Conservation (phyloP, 495 filamentous ascomycete genomes). For the Aspergillus carlsbadensis region DNA sequence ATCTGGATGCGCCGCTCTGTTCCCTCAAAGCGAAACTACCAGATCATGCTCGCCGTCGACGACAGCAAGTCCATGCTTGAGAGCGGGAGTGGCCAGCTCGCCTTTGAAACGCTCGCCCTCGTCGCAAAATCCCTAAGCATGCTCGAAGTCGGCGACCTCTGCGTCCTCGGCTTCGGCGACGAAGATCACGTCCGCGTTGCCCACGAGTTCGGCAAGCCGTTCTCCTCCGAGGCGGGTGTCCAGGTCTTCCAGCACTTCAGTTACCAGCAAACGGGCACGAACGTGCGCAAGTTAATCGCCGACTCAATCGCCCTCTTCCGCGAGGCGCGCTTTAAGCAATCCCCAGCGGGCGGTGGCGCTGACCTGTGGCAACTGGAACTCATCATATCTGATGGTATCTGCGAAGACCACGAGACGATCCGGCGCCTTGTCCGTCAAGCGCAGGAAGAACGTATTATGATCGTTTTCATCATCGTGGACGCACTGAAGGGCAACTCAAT, state of each 20-base stretch:
- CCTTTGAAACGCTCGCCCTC: slow-evolving; percentile 89
- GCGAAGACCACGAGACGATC: slow-evolving; percentile 83
- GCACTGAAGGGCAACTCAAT: slow-evolving; percentile 68
- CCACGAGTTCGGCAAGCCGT: slow-evolving; percentile 81
- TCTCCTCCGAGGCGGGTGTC: slow-evolving; percentile 79
- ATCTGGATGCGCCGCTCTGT: slow-evolving; percentile 97
- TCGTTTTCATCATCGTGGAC: slow-evolving; percentile 96
- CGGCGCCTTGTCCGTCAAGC: slow-evolving; percentile 79
- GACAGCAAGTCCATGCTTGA: slow-evolving; percentile 92
- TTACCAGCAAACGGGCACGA: slow-evolving; percentile 80
- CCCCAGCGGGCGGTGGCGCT: slow-evolving; percentile 52
- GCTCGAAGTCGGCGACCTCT: slow-evolving; percentile 90
- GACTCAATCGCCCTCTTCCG: slow-evolving; percentile 79
- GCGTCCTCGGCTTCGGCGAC: slow-evolving; percentile 81
- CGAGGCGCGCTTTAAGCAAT: slow-evolving; percentile 61
- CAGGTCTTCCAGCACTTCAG: slow-evolving; percentile 80
- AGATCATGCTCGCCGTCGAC: slow-evolving; percentile 96
- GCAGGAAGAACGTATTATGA: slow-evolving; percentile 92
- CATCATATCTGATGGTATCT: slow-evolving; percentile 90
- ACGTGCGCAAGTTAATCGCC: slow-evolving; percentile 75
- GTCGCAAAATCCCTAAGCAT: slow-evolving; percentile 80
- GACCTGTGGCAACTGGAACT: slow-evolving; percentile 97
- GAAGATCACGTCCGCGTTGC: slow-evolving; percentile 76
- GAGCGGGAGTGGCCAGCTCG: slow-evolving; percentile 64
- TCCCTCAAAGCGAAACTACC: slow-evolving; percentile 89